These are phyloP conservation scores for Puccinia sorghi DNA, from an alignment of 1,284 basidiomycete genomes.

Conservation along the genomic window DNA sequence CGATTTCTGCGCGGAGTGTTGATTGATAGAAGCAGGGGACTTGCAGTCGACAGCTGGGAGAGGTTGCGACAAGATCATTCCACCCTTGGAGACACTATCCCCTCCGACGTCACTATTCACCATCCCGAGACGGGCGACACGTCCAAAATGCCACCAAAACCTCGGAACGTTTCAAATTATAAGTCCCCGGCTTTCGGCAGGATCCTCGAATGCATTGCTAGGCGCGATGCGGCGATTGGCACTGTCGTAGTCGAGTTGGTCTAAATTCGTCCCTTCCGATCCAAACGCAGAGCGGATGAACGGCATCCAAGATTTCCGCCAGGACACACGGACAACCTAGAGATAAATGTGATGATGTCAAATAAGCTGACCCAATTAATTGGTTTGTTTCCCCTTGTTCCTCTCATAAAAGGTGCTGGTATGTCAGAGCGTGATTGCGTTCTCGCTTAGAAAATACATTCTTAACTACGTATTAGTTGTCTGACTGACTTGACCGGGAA, in stretches of 20 bases:
- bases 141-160: too few species aligned
- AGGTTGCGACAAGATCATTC: too few species aligned
- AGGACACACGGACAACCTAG: background rate
- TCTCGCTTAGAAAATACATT: slow-evolving; percentile 81
- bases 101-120: too few species aligned
- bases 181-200: background rate
- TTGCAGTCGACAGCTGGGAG: too few species aligned
- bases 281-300: background rate
- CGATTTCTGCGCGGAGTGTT: too few species aligned
- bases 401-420: background rate
- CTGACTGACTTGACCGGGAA: slow-evolving; percentile 86
- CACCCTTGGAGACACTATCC: too few species aligned
- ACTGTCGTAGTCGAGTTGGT: background rate
- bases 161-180: background rate
- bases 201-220: background rate
- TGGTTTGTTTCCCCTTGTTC: background rate
- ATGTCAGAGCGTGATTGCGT: background rate
- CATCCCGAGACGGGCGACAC: too few species aligned
- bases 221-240: background rate
- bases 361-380: background rate
- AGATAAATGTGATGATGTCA: background rate
- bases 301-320: background rate
- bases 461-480: slow-evolving; percentile 83
- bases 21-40: too few species aligned
- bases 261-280: background rate